A percentile compares a stretch with the other conserved stretches of the same genome.
Evolutionary conservation across 495 filamentous ascomycete species (phyloP).

Genomic region (Tuber calosporum): DNA sequence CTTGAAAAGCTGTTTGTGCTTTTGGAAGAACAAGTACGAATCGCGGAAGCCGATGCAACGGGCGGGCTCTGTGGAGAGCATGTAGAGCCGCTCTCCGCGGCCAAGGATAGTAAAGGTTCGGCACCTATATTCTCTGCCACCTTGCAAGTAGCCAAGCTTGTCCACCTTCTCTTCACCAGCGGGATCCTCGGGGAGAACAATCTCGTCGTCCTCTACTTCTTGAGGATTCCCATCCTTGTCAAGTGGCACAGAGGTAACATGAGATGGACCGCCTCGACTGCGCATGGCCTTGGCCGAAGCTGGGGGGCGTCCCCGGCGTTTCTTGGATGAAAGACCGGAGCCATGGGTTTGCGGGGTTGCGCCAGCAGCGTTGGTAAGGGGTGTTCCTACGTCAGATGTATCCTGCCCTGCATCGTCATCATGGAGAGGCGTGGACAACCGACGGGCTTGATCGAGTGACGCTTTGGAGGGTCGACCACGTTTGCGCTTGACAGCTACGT

Average conservation of each 20-base stretch:
- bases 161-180: slow-evolving; percentile 92
- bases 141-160: slow-evolving; percentile 70
- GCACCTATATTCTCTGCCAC: slow-evolving; percentile 83
- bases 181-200: slow-evolving; percentile 74
- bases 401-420: slow-evolving; percentile 24
- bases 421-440: slow-evolving; percentile 29
- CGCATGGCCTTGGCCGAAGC: slow-evolving; percentile 61
- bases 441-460: slow-evolving; percentile 36
- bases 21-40: slow-evolving; percentile 96
- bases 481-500: slow-evolving; percentile 36
- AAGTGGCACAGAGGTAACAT: slow-evolving; percentile 71
- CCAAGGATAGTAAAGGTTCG: slow-evolving; percentile 83
- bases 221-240: slow-evolving; percentile 93
- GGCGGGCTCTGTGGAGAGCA: slow-evolving; percentile 95
- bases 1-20: slow-evolving; percentile 88
- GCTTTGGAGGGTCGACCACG: slow-evolving; percentile 39
- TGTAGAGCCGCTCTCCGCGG: slow-evolving; percentile 81
- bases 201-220: slow-evolving; percentile 86
- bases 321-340: slow-evolving; percentile 52
- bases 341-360: slow-evolving; percentile 37
- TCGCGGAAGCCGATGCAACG: slow-evolving; percentile 94
- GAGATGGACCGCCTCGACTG: slow-evolving; percentile 64
- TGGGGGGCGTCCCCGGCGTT: slow-evolving; percentile 76
- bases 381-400: slow-evolving; percentile 26
- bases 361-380: slow-evolving; percentile 10